Conservation (phyloP, 2,329 filamentous ascomycete species). For the Cladophialophora bantiana region DNA sequence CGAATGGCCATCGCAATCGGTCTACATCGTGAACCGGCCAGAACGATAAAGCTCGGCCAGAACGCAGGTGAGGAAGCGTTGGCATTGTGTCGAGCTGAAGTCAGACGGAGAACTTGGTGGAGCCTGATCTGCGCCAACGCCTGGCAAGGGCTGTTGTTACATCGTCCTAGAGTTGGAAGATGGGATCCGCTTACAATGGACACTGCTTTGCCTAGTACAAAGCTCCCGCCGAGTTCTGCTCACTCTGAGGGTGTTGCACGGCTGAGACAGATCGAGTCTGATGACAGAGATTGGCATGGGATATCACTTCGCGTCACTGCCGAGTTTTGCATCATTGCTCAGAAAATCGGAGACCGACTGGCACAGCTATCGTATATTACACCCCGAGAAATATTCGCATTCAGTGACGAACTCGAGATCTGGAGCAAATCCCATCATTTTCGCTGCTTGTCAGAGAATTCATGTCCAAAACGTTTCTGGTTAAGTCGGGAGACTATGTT, state of each 20-base stretch:
- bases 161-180: conserved; percentile 15
- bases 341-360: conserved; percentile 7
- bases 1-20: conserved; percentile 49
- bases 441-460: not conserved
- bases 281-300: conserved; percentile 8
- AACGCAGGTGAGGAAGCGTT: not conserved
- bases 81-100: conserved; percentile 16
- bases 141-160: conserved; percentile 19
- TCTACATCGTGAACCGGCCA: conserved; percentile 41
- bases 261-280: not conserved
- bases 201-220: conserved; percentile 7
- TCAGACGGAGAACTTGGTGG: conserved; percentile 24
- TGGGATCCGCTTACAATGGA: conserved; percentile 28
- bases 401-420: conserved; percentile 5
- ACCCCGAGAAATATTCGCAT: conserved; percentile 11
- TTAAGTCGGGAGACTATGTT: conserved; percentile 9
- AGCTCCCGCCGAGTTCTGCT: not conserved
- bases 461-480: conserved; percentile 10
- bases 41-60: not conserved
- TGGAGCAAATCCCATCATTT: conserved; percentile 12
- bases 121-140: conserved; percentile 18
- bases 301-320: conserved; percentile 12
- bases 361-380: conserved; percentile 15
- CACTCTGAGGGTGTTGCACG: not conserved
- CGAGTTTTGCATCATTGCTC: conserved; percentile 18